phyloP scores from a whole-genome alignment of 2,329 filamentous ascomycete genomes.

The Paecilomyces fulvus region DNA sequence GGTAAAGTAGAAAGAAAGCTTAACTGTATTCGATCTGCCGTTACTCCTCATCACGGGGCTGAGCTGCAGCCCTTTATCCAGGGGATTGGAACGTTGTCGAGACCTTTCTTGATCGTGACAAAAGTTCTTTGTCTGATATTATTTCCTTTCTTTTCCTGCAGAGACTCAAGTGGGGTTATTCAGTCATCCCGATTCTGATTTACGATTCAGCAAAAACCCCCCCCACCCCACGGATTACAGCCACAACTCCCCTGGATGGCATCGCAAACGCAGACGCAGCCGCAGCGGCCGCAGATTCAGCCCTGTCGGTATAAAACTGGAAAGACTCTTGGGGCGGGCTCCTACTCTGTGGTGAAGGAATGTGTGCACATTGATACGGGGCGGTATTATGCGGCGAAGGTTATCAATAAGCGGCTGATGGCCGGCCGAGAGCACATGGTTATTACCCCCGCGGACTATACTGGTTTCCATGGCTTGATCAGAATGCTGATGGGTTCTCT shows the following conservation, averaged over 20 bases:
- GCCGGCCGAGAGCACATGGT: slow-evolving; percentile 98
- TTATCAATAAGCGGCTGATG: slow-evolving; percentile 99
- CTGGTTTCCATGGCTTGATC: slow-evolving; percentile 1
- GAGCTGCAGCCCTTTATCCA: neutral
- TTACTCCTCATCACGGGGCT: neutral
- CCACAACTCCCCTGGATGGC: slow-evolving; percentile 16
- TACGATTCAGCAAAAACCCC: neutral
- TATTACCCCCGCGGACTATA: slow-evolving; percentile 16
- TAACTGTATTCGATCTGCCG: neutral
- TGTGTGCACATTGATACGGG: slow-evolving; percentile 98
- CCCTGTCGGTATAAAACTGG: slow-evolving; percentile 98
- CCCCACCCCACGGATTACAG: neutral
- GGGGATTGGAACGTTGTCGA: neutral
- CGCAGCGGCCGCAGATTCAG: slow-evolving; percentile 60
- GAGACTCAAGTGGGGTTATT: neutral
- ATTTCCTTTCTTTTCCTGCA: neutral
- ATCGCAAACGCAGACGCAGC: slow-evolving; percentile 15
- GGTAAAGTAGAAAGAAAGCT: neutral
- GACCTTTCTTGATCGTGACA: neutral
- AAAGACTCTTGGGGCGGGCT: slow-evolving; percentile 92
- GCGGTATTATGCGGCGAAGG: slow-evolving; percentile 96
- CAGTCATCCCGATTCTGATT: neutral
- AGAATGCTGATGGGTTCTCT: slow-evolving; percentile 2
- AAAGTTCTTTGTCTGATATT: neutral
- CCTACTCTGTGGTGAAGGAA: slow-evolving; percentile 97